phyloP scores from a whole-genome alignment of 768 basidiomycete genomes.

The Dendrothele bispora region DNA sequence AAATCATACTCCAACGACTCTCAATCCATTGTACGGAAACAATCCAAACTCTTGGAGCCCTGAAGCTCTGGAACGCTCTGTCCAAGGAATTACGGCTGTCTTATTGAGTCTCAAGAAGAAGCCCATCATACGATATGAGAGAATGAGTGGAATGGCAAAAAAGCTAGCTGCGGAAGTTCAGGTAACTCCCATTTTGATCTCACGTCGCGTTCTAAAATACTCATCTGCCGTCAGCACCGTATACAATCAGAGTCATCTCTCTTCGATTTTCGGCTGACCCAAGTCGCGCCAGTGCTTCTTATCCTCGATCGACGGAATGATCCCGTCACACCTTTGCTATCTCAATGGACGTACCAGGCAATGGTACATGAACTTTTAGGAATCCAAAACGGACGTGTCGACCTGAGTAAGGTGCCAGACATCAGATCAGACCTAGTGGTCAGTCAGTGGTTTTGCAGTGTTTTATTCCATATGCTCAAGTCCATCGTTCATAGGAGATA shows the following conservation, averaged over 20 bases:
- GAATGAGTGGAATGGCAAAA: constrained; percentile 89
- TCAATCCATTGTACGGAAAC: constrained; percentile 69
- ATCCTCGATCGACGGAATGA: constrained; percentile 96
- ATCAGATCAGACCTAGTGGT: constrained; percentile 85
- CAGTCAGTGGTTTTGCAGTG: constrained; percentile 39
- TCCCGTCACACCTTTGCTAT: constrained; percentile 92
- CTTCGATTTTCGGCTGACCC: constrained; percentile 91
- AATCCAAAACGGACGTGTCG: constrained; percentile 92
- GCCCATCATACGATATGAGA: constrained; percentile 91
- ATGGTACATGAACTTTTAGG: constrained; percentile 97
- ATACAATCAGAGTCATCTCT: constrained; percentile 79
- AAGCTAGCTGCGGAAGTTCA: constrained; percentile 86
- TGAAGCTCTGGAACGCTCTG: constrained; percentile 70
- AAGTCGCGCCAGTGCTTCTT: constrained; percentile 84
- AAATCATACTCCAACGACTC: constrained; percentile 65
- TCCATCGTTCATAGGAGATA: constrained; percentile 70
- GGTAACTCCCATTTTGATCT: constrained; percentile 38
- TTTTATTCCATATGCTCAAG: constrained; percentile 5
- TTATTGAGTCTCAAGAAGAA: constrained; percentile 95
- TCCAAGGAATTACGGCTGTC: constrained; percentile 81
- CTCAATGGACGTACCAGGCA: constrained; percentile 99
- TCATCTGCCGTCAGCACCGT: constrained; percentile 52
- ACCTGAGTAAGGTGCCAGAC: constrained; percentile 80
- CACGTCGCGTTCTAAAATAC: background rate
- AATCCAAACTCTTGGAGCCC: constrained; percentile 74